Evolutionary conservation across 2,329 filamentous ascomycete species (phyloP), one percentile per base, ranked within the genome.

Genomic region (Hansfordia pulvinata): DNA sequence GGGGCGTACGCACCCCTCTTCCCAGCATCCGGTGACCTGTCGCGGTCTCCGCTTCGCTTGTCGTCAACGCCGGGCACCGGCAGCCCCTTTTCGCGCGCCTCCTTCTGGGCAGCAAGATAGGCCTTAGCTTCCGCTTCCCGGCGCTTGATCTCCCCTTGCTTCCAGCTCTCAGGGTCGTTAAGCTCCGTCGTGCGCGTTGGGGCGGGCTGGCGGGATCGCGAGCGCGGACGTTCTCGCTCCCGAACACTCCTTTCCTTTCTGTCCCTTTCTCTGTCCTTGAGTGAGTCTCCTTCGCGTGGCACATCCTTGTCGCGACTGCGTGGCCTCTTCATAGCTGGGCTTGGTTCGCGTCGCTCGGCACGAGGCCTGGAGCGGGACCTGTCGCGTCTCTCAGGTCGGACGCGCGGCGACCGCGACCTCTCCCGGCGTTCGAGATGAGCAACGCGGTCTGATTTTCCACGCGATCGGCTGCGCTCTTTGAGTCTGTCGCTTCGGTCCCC

Each of bases 81-180:
- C 20, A 71, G 44, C 7, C 69, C 69, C 41, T 74, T 74, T 25
- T 61, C 60, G 17, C 65, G 58, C 17, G 70, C 69, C 36, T 74
- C 69, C 34, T 67, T 64, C 37, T 73, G 68, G 3, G 68, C 69
- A 6, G 69, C 69, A 19, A 75, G 52, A 37, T 76, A 76, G 4
- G 68, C 69, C 43, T 73, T 75, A 20, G 72, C 72, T 46, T 76
- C 70, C 35, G 63, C 63, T 43, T 75, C 69, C 26, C 70, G 62
- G 42, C 71, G 69, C 43, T 61, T 67, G 28, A 72, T 69, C 38
- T 74, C 69, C 31, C 65, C 64, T 35, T 66, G 62, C 43, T 76
- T 76, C 59, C 67, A 67, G 10, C 59, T 60, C 38, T 71, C 66
- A 3, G 45, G 40, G 19, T 49, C 47, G 11, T 35, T 42, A 12